Evolutionary conservation across 257 asterid species (phyloP).

Genomic region (Solanum arcanum): DNA sequence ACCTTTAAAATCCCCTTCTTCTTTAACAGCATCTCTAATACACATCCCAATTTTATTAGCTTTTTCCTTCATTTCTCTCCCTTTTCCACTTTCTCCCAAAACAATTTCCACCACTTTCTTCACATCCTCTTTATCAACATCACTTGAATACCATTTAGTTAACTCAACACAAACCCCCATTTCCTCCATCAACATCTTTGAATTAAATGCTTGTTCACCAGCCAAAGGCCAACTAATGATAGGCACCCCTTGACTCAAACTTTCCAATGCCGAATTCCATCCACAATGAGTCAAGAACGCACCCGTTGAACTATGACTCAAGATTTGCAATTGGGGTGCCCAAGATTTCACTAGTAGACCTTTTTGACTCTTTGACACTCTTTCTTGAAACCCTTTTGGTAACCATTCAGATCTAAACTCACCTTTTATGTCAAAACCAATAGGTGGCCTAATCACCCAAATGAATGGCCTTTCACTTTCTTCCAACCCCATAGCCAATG

Average conservation of each 20-base stretch:
- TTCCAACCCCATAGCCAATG: slow-evolving; percentile 64
- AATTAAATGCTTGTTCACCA: slow-evolving; percentile 77
- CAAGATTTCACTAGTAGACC: slow-evolving; percentile 66
- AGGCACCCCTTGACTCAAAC: slow-evolving; percentile 87
- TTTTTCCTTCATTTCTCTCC: slow-evolving; percentile 47
- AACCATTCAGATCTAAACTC: slow-evolving; percentile 68
- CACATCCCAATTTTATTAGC: slow-evolving; percentile 40
- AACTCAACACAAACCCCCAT: slow-evolving; percentile 65
- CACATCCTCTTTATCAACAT: slow-evolving; percentile 42
- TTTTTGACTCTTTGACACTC: slow-evolving; percentile 9
- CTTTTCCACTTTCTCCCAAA: slow-evolving; percentile 39
- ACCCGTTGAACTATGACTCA: slow-evolving; percentile 53
- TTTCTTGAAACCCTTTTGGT: slow-evolving; percentile 45
- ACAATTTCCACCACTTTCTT: slow-evolving; percentile 40
- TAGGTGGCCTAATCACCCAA: slow-evolving; percentile 77
- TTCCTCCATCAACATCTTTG: slow-evolving; percentile 76
- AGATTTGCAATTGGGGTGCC: slow-evolving; percentile 94
- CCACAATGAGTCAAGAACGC: slow-evolving; percentile 91
- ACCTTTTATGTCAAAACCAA: slow-evolving; percentile 34
- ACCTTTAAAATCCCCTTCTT: slow-evolving; percentile 29
- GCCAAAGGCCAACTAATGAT: slow-evolving; percentile 94
- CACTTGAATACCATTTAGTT: slow-evolving; percentile 31
- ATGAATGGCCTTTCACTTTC: slow-evolving; percentile 50
- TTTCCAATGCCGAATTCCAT: slow-evolving; percentile 81
- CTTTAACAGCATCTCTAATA: slow-evolving; percentile 44